Percentiles rank a stretch among this genome's conserved stretches.
Evolutionary conservation across 371 early-diverging fungal genomes (phyloP).

Genomic region (Nematocida parisii): DNA sequence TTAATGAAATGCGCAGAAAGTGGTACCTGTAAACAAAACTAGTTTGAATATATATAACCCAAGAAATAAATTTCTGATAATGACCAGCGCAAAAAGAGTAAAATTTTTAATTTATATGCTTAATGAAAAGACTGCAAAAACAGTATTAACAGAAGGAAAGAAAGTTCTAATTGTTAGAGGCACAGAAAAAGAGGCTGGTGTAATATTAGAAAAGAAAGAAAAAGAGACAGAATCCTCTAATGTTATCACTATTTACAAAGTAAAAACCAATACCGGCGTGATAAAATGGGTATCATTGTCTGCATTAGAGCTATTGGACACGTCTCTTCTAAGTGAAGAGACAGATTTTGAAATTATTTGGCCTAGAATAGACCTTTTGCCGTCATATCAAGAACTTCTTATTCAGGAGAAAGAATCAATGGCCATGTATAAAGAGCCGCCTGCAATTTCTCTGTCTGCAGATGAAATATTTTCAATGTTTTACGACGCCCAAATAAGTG

Average conservation of each 20-base stretch:
- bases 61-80: background rate
- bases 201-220: conserved; percentile 48
- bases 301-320: conserved; percentile 1
- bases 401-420: conserved; percentile 5
- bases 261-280: conserved; percentile 23
- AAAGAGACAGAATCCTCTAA: conserved; percentile 11
- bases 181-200: conserved; percentile 18
- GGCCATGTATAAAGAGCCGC: conserved; percentile 4
- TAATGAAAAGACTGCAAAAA: conserved; percentile 32
- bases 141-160: conserved; percentile 26
- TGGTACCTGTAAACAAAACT: no score
- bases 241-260: conserved; percentile 21
- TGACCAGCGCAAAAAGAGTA: background rate
- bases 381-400: background rate
- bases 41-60: no score
- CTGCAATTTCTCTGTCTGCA: background rate
- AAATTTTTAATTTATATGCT: conserved; percentile 24
- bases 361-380: conserved; percentile 3
- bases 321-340: background rate
- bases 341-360: conserved; percentile 1
- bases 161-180: conserved; percentile 5
- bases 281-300: conserved; percentile 35
- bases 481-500: background rate
- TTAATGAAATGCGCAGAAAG: no score
- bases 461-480: conserved; percentile 33